A percentile compares a stretch with the other conserved stretches of the same genome.
These are phyloP conservation scores for Hypomyces rosellus DNA, from an alignment of 2,329 filamentous ascomycete species.

Conservation along the genomic window DNA sequence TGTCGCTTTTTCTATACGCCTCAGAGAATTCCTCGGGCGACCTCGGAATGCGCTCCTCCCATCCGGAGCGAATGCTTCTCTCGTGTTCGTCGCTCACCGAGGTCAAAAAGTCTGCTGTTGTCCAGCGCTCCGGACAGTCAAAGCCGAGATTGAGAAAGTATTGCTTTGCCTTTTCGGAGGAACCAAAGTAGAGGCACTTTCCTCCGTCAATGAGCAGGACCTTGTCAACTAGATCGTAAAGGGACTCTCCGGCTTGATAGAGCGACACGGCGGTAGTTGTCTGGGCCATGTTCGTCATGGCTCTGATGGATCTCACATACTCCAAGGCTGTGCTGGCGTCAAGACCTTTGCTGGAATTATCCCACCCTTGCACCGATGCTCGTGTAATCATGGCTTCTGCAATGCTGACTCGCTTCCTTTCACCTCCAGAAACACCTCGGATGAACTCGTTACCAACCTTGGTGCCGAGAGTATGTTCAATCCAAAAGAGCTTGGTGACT, in stretches of 20 bases:
- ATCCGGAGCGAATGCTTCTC: constrained; percentile 59
- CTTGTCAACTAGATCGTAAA: constrained; percentile 67
- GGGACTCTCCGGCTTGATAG: constrained; percentile 62
- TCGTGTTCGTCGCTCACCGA: constrained; percentile 71
- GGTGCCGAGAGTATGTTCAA: constrained; percentile 62
- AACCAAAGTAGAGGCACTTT: constrained; percentile 66
- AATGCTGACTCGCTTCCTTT: constrained; percentile 69
- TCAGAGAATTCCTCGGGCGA: constrained; percentile 60
- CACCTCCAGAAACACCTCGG: constrained; percentile 56
- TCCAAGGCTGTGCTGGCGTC: constrained; percentile 69
- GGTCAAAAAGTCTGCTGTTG: constrained; percentile 69
- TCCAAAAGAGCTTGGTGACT: constrained; percentile 65
- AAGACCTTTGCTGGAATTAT: constrained; percentile 66
- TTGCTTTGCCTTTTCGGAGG: constrained; percentile 52
- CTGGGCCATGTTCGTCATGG: constrained; percentile 65
- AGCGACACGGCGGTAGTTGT: constrained; percentile 65
- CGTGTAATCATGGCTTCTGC: constrained; percentile 57
- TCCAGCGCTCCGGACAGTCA: constrained; percentile 63
- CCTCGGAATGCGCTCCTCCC: constrained; percentile 60
- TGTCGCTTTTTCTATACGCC: constrained; percentile 57
- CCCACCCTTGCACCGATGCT: constrained; percentile 65
- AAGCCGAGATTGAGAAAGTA: constrained; percentile 72
- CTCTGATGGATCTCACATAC: constrained; percentile 57
- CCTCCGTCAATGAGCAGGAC: constrained; percentile 69
- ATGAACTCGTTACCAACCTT: constrained; percentile 64